Base-by-base conservation (phyloP, 768 basidiomycete species). In the Serendipita sp. region DNA sequence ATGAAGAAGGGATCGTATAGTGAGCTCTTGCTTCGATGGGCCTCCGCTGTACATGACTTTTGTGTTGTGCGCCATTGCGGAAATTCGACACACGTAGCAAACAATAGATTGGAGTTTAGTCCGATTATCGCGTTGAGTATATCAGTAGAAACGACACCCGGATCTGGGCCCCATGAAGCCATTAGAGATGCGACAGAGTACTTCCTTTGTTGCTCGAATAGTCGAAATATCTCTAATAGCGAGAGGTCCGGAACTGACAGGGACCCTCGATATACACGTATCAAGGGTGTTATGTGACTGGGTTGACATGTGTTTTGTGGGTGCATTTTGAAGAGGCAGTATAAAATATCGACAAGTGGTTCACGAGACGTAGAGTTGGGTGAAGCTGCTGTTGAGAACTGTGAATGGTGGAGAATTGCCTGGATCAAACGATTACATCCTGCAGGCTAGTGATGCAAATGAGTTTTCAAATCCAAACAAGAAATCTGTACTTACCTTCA, bases 241-340 rank as follows among this genome's bases (percentile, higher is more conserved):
- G 76, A 75, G 31, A 79, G 77, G 70, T 97, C 94, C 1, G 86
- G 67, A 1, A 66, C 58, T 0, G 83, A 80, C n/a, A 88, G 71
- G 0, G 87, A 87, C 1, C 87, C 94, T 6, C 80, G 74, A 71
- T 97, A 97, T 1, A 92, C 74, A 18, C 74, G 75, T 48, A 88
- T 73, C 40, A 98, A 76, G 1, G 89, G 90, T 52, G 88, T 84
- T 48, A 94, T 74, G 67, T 94, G 90, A 2, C 82, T 86, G 8
- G 85, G 79, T 71, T 95, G 94, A 69, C 89, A 94, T 1, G 91
- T 87, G 68, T 91, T 91, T 11, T 77, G 73, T 0, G 92, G 89
- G 69, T 93, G 85, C 13, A 85, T 78, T 64, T 80, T 72, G 76
- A 94, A 96, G 1, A 95, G 76, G 2, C 75, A 73, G 50, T 83